These are phyloP conservation scores for Trichoderma aggressivum DNA, from an alignment of 2,329 filamentous ascomycete genomes.

Conservation along the genomic window DNA sequence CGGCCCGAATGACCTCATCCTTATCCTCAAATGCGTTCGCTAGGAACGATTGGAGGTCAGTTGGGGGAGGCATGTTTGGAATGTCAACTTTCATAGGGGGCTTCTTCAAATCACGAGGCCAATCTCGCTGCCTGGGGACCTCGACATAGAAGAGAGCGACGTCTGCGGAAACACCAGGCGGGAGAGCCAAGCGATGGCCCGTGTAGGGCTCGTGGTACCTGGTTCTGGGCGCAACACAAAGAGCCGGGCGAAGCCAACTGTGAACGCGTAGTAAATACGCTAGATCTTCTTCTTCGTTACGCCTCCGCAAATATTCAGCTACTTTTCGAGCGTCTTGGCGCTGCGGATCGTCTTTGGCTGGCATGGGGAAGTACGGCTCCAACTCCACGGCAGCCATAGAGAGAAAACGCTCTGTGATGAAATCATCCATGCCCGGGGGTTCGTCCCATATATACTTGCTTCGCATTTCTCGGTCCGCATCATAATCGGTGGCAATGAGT, in stretches of 20 bases:
- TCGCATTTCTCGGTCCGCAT: not conserved
- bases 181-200: not conserved
- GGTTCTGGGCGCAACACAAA: not conserved
- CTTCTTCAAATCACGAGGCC: not conserved
- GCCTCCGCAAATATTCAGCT: not conserved
- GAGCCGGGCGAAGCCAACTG: not conserved
- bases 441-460: too few relatives aligned
- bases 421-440: too few relatives aligned
- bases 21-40: not conserved
- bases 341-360: not conserved
- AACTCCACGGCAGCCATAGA: not conserved
- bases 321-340: not conserved
- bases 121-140: not conserved
- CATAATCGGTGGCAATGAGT: not conserved
- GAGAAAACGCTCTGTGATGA: not conserved
- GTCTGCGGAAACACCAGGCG: not conserved
- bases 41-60: not conserved
- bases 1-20: not conserved
- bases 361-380: not conserved
- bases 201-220: not conserved
- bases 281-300: not conserved
- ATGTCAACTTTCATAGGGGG: not conserved
- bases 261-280: not conserved
- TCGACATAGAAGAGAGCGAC: not conserved
- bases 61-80: not conserved